Conservation (phyloP, 306 rosid species). For the Quercus bicolor region DNA sequence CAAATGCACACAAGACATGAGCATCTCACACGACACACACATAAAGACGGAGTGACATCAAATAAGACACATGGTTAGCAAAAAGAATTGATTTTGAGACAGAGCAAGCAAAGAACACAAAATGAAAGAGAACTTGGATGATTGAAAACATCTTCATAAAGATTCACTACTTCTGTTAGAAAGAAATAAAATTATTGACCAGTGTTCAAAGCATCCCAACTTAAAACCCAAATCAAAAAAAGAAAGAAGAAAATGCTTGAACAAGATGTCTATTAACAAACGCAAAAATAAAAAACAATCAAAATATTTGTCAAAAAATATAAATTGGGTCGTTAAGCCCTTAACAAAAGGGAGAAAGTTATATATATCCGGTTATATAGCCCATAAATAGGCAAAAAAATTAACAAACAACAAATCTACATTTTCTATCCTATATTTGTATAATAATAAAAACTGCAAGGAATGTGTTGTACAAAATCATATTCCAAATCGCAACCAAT, state of each 20-base stretch:
- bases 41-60: conserved; percentile 19
- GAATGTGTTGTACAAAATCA: too few relatives aligned
- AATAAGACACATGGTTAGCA: conserved; percentile 20
- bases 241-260: too few relatives aligned
- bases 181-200: too few relatives aligned
- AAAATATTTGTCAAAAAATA: not conserved
- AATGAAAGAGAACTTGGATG: conserved; percentile 14
- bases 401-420: too few relatives aligned
- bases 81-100: conserved; percentile 5
- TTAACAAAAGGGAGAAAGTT: too few relatives aligned
- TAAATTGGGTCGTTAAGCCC: not conserved
- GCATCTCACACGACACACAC: not conserved
- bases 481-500: too few relatives aligned
- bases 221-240: not conserved
- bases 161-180: too few relatives aligned
- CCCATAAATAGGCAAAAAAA: too few relatives aligned
- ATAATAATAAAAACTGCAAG: too few relatives aligned
- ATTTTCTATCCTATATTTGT: too few relatives aligned
- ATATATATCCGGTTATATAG: too few relatives aligned
- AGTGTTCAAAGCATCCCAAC: not conserved
- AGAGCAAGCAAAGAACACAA: conserved; percentile 29
- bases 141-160: too few relatives aligned
- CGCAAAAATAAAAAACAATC: not conserved
- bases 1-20: conserved; percentile 7
- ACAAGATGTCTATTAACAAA: not conserved